Evolutionary conservation across 805 yeast species (phyloP), one percentile per base, ranked within the genome.

Genomic region (Lipomyces chichibuensis): DNA sequence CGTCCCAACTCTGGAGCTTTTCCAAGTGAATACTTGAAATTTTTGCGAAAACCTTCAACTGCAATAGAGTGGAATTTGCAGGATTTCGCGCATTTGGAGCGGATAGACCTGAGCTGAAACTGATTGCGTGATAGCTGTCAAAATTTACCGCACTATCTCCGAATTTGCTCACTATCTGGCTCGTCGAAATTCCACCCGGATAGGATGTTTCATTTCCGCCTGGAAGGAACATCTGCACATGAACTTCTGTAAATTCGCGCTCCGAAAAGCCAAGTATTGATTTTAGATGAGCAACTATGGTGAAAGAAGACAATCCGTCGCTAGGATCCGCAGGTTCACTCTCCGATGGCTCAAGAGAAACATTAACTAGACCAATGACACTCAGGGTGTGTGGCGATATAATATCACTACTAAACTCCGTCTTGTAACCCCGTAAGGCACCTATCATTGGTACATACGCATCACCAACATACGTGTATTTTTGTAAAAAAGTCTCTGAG

Each of bases 1-100:
- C 69, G 43, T 71, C 74, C 74, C 74, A 71, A 62, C 74, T 71
- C 57, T 58, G 63, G 37, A 71, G 59, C 17, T 71, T 66, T 55
- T 71, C 74, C 39, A 71, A 35, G 51, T 71, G 74, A 9, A 57
- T 69, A 13, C 17, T 43, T 8, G 71, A 35, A 5, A 71, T 55
- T 23, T 58, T 65, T 7, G 70, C 74, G 59, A 69, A 71, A 4
- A 71, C 53, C 33, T 57, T 64, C 37, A 71, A 25, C 27, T 55
- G 57, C n/a, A 71, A 39, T n/a, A 65, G 23, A 20, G 61, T 35
- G 5, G 66, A 8, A 13, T 57, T 56, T 6, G 35, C 51, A 7
- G 58, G 55, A 25, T 57, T 53, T 32, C 57, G 35, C 51, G 17
- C 13, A 14, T 23, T 25, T 2, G 43, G 51, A 11, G n/a, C 27